These are phyloP conservation scores for Didymella lethalis DNA, from an alignment of 2,329 filamentous ascomycete species.

Conservation along the genomic window DNA sequence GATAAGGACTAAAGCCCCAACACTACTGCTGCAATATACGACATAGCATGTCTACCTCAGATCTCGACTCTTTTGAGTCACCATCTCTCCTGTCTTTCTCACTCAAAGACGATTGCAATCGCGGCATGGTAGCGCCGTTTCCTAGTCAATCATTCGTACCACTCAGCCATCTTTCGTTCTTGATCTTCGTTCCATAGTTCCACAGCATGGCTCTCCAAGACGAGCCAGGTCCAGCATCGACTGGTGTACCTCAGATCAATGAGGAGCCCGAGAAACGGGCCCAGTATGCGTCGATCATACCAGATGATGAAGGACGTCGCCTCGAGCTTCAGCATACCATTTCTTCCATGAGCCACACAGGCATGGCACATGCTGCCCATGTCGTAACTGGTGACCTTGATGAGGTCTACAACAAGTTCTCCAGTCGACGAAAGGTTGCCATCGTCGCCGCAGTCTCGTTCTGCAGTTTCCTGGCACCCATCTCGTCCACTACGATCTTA, in stretches of 20 bases:
- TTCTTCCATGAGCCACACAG: slow-evolving; percentile 43
- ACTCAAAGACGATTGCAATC: slow-evolving; percentile 5
- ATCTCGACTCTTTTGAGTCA: slow-evolving; percentile 20
- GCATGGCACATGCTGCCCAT: slow-evolving; percentile 41
- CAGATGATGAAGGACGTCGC: slow-evolving; percentile 26
- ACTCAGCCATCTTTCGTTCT: neutral
- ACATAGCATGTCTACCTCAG: slow-evolving; percentile 26
- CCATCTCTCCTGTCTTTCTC: slow-evolving; percentile 5
- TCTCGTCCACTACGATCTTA: slow-evolving; percentile 76
- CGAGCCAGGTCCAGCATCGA: slow-evolving; percentile 29
- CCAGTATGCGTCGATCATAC: slow-evolving; percentile 42
- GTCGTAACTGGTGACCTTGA: slow-evolving; percentile 51
- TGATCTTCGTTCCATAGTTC: slow-evolving; percentile 34
- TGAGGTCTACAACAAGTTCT: slow-evolving; percentile 70
- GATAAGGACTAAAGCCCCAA: slow-evolving; percentile 22
- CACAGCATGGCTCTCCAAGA: slow-evolving; percentile 40
- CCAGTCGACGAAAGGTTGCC: slow-evolving; percentile 66
- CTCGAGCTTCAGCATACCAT: slow-evolving; percentile 45
- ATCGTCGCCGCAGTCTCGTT: slow-evolving; percentile 76
- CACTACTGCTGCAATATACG: slow-evolving; percentile 24
- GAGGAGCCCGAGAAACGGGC: slow-evolving; percentile 37
- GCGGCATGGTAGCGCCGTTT: neutral
- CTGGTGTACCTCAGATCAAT: slow-evolving; percentile 21
- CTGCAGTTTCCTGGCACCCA: slow-evolving; percentile 78
- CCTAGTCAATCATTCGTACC: neutral